phyloP scores from a whole-genome alignment of 2,329 filamentous ascomycete genomes.

The Atkinsonella hypoxylon region DNA sequence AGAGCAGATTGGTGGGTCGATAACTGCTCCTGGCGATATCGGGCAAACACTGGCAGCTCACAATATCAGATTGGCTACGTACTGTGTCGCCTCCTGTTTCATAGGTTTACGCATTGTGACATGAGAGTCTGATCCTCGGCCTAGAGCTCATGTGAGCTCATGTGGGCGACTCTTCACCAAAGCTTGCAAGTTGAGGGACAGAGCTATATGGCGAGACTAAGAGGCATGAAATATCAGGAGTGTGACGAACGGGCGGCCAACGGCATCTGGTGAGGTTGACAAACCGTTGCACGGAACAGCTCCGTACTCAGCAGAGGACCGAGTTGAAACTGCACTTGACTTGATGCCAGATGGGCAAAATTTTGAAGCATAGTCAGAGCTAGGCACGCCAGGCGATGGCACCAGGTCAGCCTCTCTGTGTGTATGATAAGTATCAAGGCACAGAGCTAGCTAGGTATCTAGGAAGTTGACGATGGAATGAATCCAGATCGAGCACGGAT shows the following conservation, averaged over 20 bases:
- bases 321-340: not conserved
- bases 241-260: slow-evolving; percentile 1
- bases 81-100: slow-evolving; percentile 3
- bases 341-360: not conserved
- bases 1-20: not conserved
- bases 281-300: not conserved
- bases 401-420: not conserved
- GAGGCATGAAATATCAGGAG: not conserved
- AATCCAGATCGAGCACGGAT: not conserved
- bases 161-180: not conserved
- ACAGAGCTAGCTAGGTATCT: not conserved
- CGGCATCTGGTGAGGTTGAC: slow-evolving; percentile 1
- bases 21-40: not conserved
- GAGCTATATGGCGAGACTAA: not conserved
- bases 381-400: too few relatives aligned
- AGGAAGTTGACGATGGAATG: not conserved
- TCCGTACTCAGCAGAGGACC: not conserved
- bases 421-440: not conserved
- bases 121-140: not conserved
- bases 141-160: not conserved
- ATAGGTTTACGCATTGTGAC: not conserved
- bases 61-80: not conserved
- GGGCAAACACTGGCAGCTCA: slow-evolving; percentile 2
- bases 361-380: not conserved
- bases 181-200: not conserved